Evolutionary conservation across 2,329 filamentous ascomycete genomes (phyloP), one percentile per base, ranked within the genome.

Genomic region (Colletotrichum lini): DNA sequence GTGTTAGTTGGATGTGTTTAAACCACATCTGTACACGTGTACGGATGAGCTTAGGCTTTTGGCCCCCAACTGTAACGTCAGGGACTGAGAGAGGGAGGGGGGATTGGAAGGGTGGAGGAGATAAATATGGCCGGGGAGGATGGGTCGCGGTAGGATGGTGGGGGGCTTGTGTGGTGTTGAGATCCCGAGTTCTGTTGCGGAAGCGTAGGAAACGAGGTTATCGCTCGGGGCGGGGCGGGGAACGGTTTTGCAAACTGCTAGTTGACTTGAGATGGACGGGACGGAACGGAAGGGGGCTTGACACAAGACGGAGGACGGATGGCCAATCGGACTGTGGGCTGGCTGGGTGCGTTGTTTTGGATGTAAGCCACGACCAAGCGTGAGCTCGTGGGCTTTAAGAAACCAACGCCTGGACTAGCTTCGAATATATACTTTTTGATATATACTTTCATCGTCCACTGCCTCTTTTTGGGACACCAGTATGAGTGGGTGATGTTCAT

Each of bases 1-100:
- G 5, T 44, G 49, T 52, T 61, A 42, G 59, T 50, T 52, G 50
- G 38, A 38, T 50, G 59, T 45, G 45, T 61, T 50, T 61, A 50
- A 50, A 26, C 45, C 38, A 40, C 8, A 56, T 40, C 18, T n/a
- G 45, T 38, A 38, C 35, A 38, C 35, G 35, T 38, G 35, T 62
- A 40, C 12, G 30, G 35, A 21, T 3, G 15, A 21, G 9, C 30
- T 50, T 42, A n/a, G n/a, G 16, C 12, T 62, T 62, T 62, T 18
- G 59, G 59, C 59, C 59, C 59, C 59, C 59, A 62, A 62, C 42
- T 40, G 59, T 12, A 62, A 62, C 45, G 58, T 61, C 45, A 57
- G 42, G 54, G 54, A 42, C 21, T 16, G 16, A 16, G 35, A 42
- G 18, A 9, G 12, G 7, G 7, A 18, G 23, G 7, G 26, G 23